phyloP scores from a whole-genome alignment of 306 rosid genomes.

The Vicia villosa region DNA sequence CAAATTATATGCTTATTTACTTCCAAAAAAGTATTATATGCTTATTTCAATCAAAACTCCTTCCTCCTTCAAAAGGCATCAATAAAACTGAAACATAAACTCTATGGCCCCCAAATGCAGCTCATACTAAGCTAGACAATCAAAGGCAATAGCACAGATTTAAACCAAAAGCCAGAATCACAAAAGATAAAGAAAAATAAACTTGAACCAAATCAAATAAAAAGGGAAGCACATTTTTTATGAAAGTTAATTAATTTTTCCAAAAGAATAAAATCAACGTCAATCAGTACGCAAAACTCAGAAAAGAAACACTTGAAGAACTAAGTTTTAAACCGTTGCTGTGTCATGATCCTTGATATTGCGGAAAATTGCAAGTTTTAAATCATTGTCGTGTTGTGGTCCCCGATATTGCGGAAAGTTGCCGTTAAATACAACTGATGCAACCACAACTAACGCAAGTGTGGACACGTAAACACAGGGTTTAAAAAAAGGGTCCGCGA shows the following conservation, averaged over 20 bases:
- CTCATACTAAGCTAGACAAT: slow-evolving; percentile 29
- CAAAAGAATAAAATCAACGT: neutral
- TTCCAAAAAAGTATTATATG: neutral
- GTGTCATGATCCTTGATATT: neutral
- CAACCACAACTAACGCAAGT: neutral
- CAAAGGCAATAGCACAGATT: slow-evolving; percentile 20
- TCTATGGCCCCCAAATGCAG: slow-evolving; percentile 28
- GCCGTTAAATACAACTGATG: neutral
- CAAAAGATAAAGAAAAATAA: slow-evolving; percentile 3
- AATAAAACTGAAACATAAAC: slow-evolving; percentile 27
- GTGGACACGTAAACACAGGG: neutral
- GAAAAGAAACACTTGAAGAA: neutral
- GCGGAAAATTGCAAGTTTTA: neutral
- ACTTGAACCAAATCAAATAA: neutral
- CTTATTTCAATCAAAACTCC: slow-evolving; percentile 14
- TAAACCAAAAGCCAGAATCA: slow-evolving; percentile 27
- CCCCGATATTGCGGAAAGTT: neutral
- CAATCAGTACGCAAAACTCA: slow-evolving; percentile 18
- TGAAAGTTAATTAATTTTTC: neutral
- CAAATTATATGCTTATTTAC: slow-evolving; percentile 9
- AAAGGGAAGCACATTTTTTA: neutral
- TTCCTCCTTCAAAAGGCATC: slow-evolving; percentile 34
- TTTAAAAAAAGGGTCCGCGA: neutral
- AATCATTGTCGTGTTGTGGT: neutral
- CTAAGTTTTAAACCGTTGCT: neutral